These are phyloP conservation scores for Hura crepitans DNA, from an alignment of 441 rosid genomes.

Conservation along the genomic window DNA sequence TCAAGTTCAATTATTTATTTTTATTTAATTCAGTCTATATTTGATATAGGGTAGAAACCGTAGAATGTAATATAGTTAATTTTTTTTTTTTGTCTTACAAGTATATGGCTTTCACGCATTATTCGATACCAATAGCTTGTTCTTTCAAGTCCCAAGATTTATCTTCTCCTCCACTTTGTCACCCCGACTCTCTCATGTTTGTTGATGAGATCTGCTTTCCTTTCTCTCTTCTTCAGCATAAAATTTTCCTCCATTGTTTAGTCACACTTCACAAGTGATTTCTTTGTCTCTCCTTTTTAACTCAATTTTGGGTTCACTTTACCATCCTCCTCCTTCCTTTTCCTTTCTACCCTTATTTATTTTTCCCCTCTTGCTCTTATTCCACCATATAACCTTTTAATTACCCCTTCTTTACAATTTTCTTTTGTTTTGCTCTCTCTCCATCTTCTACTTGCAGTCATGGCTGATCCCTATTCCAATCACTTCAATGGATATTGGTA, in stretches of 20 bases:
- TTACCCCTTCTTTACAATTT: constrained; percentile 13
- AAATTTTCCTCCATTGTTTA: constrained; percentile 34
- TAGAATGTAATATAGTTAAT: background rate
- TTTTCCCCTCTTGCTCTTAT: constrained; percentile 30
- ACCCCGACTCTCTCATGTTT: constrained; percentile 19
- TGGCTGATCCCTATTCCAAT: constrained; percentile 66
- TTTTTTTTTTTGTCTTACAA: background rate
- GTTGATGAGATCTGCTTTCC: constrained; percentile 20
- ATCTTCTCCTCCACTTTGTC: constrained; percentile 27
- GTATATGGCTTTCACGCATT: constrained; percentile 27
- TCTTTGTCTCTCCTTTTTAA: constrained; percentile 44
- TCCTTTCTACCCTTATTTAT: constrained; percentile 26
- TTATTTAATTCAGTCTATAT: too few species aligned
- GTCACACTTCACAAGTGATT: constrained; percentile 46
- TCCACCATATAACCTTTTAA: constrained; percentile 23
- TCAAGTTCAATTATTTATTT: too few species aligned
- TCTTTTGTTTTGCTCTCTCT: constrained; percentile 14
- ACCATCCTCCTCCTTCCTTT: constrained; percentile 25
- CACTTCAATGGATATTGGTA: constrained; percentile 47
- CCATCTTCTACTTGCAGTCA: constrained; percentile 33
- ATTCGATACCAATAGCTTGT: constrained; percentile 29
- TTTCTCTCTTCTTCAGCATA: constrained; percentile 29
- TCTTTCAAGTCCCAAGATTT: constrained; percentile 55
- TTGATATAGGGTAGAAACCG: too few species aligned
- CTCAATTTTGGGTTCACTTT: constrained; percentile 34